Evolutionary conservation across 148 eudicot genomes (phyloP).

Genomic region (Rhododendron mucronatum): DNA sequence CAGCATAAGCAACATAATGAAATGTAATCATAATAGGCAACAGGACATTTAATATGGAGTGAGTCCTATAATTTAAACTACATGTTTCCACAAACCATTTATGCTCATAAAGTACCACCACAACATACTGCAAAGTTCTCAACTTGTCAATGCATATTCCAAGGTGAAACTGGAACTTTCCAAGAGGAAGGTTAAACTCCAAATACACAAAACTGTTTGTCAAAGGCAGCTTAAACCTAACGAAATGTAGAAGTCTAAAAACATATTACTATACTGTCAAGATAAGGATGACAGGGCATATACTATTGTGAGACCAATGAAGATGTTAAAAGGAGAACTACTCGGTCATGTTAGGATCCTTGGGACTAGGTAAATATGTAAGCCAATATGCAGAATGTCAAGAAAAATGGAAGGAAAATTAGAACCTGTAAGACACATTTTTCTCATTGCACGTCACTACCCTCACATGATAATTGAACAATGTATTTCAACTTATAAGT

Average conservation of each 20-base stretch:
- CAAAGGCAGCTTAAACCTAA: background rate
- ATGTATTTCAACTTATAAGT: background rate
- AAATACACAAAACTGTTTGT: background rate
- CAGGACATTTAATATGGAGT: background rate
- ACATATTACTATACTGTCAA: background rate
- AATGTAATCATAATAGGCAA: background rate
- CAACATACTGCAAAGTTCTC: too few relatives aligned
- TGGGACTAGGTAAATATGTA: background rate
- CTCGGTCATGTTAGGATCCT: background rate
- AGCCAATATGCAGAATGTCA: background rate
- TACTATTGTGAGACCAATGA: background rate
- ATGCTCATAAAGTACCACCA: background rate
- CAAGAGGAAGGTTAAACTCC: background rate
- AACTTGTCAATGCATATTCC: background rate
- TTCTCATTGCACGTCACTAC: background rate
- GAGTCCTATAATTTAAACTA: background rate
- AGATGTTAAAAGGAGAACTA: background rate
- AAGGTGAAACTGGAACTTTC: background rate
- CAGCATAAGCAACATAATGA: background rate
- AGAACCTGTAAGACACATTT: background rate
- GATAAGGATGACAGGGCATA: background rate
- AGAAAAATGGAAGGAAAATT: background rate
- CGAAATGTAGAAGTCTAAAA: background rate
- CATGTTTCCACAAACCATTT: background rate
- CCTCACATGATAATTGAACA: background rate